These are phyloP conservation scores for Geosmithia putterillii DNA, from an alignment of 2,329 filamentous ascomycete genomes.

Conservation along the genomic window DNA sequence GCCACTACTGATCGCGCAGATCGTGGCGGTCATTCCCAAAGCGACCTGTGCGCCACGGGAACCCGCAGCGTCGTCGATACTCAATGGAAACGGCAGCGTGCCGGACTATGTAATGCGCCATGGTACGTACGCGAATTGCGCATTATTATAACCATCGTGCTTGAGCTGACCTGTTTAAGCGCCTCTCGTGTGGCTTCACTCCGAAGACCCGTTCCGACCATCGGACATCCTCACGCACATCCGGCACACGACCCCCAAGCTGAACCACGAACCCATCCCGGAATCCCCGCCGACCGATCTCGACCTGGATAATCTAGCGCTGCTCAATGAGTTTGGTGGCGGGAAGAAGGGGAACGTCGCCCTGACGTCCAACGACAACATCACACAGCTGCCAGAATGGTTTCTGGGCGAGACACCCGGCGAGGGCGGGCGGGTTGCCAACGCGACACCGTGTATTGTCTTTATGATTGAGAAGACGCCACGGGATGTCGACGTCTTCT, in stretches of 20 bases:
- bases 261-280: slow-evolving; percentile 7
- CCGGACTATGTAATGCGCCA: slow-evolving; percentile 16
- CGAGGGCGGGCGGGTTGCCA: slow-evolving; percentile 7
- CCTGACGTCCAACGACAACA: slow-evolving; percentile 13
- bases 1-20: too few relatives aligned
- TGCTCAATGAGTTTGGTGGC: slow-evolving; percentile 8
- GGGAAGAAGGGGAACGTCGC: slow-evolving; percentile 7
- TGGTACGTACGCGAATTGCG: slow-evolving; percentile 13
- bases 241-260: slow-evolving; percentile 12
- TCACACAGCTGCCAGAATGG: slow-evolving; percentile 10
- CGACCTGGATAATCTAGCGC: slow-evolving; percentile 13
- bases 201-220: slow-evolving; percentile 15
- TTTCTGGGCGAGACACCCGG: slow-evolving; percentile 12
- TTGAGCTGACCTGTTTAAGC: slow-evolving; percentile 7
- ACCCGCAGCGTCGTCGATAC: too few relatives aligned
- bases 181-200: slow-evolving; percentile 17
- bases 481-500: slow-evolving; percentile 13
- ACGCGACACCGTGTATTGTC: slow-evolving; percentile 14
- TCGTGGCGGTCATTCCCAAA: too few relatives aligned
- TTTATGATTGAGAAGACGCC: slow-evolving; percentile 10
- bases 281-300: slow-evolving; percentile 9
- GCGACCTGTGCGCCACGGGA: too few relatives aligned
- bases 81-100: not conserved
- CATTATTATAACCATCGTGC: not conserved
- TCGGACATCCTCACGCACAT: slow-evolving; percentile 15